phyloP scores from a whole-genome alignment of 495 filamentous ascomycete genomes.

The Eremomyces bilateralis region DNA sequence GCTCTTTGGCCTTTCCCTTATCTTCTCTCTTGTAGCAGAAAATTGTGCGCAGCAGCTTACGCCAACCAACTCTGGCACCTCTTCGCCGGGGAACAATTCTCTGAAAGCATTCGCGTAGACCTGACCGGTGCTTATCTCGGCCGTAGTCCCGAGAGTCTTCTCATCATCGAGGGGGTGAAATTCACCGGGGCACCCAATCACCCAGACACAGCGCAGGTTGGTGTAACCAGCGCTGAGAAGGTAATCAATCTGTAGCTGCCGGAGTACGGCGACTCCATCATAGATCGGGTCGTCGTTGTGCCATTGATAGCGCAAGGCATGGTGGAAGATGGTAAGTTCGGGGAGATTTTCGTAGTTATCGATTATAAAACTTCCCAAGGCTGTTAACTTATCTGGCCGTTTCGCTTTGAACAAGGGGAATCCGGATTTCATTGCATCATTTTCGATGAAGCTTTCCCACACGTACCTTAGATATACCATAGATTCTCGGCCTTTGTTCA shows the following conservation, averaged over 20 bases:
- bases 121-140: slow-evolving; percentile 25
- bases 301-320: slow-evolving; percentile 11
- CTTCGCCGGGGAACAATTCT: slow-evolving; percentile 27
- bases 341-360: slow-evolving; percentile 12
- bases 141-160: too few species aligned
- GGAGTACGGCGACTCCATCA: slow-evolving; percentile 23
- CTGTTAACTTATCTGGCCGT: too few species aligned
- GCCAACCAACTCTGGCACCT: slow-evolving; percentile 19
- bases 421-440: too few species aligned
- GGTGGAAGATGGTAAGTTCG: slow-evolving; percentile 10
- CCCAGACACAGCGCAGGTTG: slow-evolving; percentile 44
- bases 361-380: slow-evolving; percentile 9
- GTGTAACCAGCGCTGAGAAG: slow-evolving; percentile 35
- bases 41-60: slow-evolving; percentile 30
- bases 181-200: slow-evolving; percentile 36
- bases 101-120: slow-evolving; percentile 31
- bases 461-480: slow-evolving; percentile 13
- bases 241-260: slow-evolving; percentile 31
- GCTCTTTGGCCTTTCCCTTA: slow-evolving; percentile 18
- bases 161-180: slow-evolving; percentile 28
- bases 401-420: too few species aligned
- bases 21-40: slow-evolving; percentile 23
- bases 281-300: slow-evolving; percentile 15
- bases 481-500: slow-evolving; percentile 13
- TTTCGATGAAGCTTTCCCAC: neutral